phyloP scores from a whole-genome alignment of 345 rosid species.

The Syzygium jambos region DNA sequence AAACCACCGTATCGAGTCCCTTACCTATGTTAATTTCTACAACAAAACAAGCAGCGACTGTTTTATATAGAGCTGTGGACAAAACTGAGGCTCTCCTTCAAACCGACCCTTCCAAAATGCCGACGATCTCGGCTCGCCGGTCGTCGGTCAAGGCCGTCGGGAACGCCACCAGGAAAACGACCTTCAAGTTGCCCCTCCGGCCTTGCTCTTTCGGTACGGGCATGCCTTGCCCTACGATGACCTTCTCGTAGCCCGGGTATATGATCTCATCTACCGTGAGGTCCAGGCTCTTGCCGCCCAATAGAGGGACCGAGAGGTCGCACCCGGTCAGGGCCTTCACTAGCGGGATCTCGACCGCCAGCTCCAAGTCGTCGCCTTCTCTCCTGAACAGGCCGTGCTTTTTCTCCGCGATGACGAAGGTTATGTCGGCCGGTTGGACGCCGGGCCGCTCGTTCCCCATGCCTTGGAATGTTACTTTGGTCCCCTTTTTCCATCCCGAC shows the following conservation, averaged over 20 bases:
- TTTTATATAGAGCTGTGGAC: not conserved
- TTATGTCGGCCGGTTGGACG: slow-evolving; percentile 48
- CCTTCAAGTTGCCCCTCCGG: slow-evolving; percentile 51
- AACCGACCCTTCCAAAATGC: slow-evolving; percentile 33
- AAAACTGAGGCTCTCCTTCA: not conserved
- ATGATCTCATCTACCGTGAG: slow-evolving; percentile 39
- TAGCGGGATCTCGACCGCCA: slow-evolving; percentile 45
- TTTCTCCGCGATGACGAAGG: slow-evolving; percentile 54
- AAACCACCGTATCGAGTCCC: not conserved
- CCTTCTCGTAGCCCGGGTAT: slow-evolving; percentile 41
- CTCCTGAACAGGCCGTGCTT: slow-evolving; percentile 43
- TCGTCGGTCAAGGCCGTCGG: slow-evolving; percentile 44
- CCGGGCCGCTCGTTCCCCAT: slow-evolving; percentile 67
- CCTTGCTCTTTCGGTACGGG: slow-evolving; percentile 37
- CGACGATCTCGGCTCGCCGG: slow-evolving; percentile 30
- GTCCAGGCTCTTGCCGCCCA: slow-evolving; percentile 35
- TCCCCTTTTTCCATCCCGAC: slow-evolving; percentile 87
- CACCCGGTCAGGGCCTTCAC: slow-evolving; percentile 59
- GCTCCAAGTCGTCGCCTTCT: slow-evolving; percentile 59
- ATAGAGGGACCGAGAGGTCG: slow-evolving; percentile 41
- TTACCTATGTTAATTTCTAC: not conserved
- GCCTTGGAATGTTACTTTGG: slow-evolving; percentile 76
- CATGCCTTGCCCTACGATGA: slow-evolving; percentile 63
- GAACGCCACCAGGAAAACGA: slow-evolving; percentile 34
- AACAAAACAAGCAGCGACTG: not conserved